A percentile compares a stretch with the other conserved stretches of the same genome.
These are phyloP conservation scores for Plectosphaerella cucumerina DNA, from an alignment of 2,329 filamentous ascomycete genomes.

Conservation along the genomic window DNA sequence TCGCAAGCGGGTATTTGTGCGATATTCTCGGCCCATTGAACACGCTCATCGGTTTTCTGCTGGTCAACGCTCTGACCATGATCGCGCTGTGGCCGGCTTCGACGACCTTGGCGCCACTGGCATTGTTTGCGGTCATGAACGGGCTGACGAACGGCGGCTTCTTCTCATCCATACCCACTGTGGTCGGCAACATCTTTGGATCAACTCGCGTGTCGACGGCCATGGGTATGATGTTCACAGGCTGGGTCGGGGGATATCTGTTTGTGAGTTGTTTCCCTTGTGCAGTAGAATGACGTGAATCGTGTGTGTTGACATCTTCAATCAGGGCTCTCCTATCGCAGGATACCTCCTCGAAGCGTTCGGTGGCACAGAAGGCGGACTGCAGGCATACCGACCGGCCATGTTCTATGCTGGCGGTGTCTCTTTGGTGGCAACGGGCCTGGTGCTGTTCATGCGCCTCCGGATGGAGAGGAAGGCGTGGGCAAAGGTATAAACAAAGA, in stretches of 20 bases:
- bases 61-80: constrained; percentile 53
- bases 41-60: constrained; percentile 44
- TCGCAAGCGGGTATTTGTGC: constrained; percentile 48
- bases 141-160: constrained; percentile 59
- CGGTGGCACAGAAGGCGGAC: constrained; percentile 42
- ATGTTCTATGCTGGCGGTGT: constrained; percentile 59
- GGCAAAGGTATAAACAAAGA: constrained; percentile 24
- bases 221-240: constrained; percentile 58
- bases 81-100: constrained; percentile 58
- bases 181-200: constrained; percentile 56
- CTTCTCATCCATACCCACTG: constrained; percentile 61
- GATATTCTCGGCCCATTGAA: constrained; percentile 54
- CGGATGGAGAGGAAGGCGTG: constrained; percentile 32
- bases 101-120: constrained; percentile 46
- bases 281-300: neutral
- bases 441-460: constrained; percentile 38
- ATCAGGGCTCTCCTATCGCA: constrained; percentile 53
- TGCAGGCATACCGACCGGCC: constrained; percentile 53
- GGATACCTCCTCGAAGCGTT: constrained; percentile 54
- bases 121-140: constrained; percentile 56
- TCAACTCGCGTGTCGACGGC: constrained; percentile 49
- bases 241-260: constrained; percentile 58
- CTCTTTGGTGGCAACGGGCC: constrained; percentile 37
- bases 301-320: neutral
- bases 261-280: constrained; percentile 36